These are phyloP conservation scores for Eucalyptus erythrocorys DNA, from an alignment of 345 rosid species.

Conservation along the genomic window DNA sequence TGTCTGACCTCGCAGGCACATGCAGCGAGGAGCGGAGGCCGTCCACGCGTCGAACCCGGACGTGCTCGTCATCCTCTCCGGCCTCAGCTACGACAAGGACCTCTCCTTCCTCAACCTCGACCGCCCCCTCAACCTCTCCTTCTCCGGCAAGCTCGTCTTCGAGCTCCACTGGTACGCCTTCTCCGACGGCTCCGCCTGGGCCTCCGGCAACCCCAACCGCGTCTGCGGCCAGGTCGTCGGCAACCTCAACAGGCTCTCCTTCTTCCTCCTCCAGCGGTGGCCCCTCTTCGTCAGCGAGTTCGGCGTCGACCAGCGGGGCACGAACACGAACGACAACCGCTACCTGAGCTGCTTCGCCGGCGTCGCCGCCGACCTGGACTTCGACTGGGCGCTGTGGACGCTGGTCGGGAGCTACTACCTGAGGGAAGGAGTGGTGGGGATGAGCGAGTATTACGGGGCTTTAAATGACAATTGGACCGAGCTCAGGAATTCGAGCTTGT, in stretches of 20 bases:
- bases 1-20: conserved; percentile 25
- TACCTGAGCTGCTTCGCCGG: conserved; percentile 65
- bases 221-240: conserved; percentile 52
- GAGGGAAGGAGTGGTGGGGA: conserved; percentile 57
- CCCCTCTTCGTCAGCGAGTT: conserved; percentile 71
- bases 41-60: conserved; percentile 83
- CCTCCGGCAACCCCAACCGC: conserved; percentile 53
- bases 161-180: conserved; percentile 88
- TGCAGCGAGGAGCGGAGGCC: conserved; percentile 87
- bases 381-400: conserved; percentile 88
- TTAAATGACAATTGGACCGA: conserved; percentile 57
- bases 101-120: conserved; percentile 41
- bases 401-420: conserved; percentile 72
- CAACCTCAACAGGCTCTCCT: conserved; percentile 43
- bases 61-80: conserved; percentile 80
- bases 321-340: conserved; percentile 47
- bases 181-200: conserved; percentile 67
- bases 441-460: conserved; percentile 55
- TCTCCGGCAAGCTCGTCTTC: conserved; percentile 54
- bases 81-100: conserved; percentile 65
- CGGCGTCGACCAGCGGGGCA: conserved; percentile 69
- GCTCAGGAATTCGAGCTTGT: conserved; percentile 42
- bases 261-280: conserved; percentile 47
- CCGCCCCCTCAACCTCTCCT: conserved; percentile 31
- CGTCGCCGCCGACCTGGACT: conserved; percentile 64